phyloP scores from a whole-genome alignment of 2,329 filamentous ascomycete species.

The Fusarium abutilonis region DNA sequence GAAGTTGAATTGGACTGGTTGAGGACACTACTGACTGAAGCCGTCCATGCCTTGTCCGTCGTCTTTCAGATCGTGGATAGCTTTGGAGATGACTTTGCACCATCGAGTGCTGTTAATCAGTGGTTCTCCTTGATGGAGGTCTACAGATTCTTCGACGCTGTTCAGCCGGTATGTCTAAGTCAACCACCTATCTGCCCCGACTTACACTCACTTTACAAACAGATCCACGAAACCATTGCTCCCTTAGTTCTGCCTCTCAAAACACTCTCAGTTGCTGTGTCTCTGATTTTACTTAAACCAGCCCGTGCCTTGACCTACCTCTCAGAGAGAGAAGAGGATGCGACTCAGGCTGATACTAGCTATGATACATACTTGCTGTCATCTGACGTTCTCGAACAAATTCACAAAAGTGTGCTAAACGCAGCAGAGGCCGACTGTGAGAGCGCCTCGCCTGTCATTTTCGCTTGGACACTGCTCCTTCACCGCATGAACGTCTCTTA shows the following conservation, averaged over 20 bases:
- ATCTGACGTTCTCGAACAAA: conserved; percentile 72
- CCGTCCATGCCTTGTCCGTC: conserved; percentile 77
- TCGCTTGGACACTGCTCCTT: conserved; percentile 83
- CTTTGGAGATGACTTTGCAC: conserved; percentile 63
- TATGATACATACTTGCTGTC: conserved; percentile 73
- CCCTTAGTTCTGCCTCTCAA: conserved; percentile 72
- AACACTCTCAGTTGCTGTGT: conserved; percentile 74
- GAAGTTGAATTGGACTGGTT: conserved; percentile 68
- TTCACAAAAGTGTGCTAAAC: conserved; percentile 76
- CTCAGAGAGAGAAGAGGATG: conserved; percentile 52
- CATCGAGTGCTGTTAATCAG: conserved; percentile 66
- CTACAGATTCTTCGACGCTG: conserved; percentile 74
- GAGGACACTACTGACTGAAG: conserved; percentile 72
- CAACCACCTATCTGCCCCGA: not conserved
- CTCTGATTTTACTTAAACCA: conserved; percentile 76
- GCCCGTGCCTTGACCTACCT: conserved; percentile 61
- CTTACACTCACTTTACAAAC: conserved; percentile 30
- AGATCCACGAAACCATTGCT: conserved; percentile 54
- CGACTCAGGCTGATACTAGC: conserved; percentile 48
- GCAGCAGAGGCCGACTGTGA: conserved; percentile 66
- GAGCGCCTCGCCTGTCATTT: conserved; percentile 76
- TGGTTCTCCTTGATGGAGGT: conserved; percentile 81
- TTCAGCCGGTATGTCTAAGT: conserved; percentile 54
- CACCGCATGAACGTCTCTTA: conserved; percentile 74
- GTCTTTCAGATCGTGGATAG: conserved; percentile 77